Evolutionary conservation across 371 early-diverging fungal genomes (phyloP).

Genomic region (Mortierella sp.): DNA sequence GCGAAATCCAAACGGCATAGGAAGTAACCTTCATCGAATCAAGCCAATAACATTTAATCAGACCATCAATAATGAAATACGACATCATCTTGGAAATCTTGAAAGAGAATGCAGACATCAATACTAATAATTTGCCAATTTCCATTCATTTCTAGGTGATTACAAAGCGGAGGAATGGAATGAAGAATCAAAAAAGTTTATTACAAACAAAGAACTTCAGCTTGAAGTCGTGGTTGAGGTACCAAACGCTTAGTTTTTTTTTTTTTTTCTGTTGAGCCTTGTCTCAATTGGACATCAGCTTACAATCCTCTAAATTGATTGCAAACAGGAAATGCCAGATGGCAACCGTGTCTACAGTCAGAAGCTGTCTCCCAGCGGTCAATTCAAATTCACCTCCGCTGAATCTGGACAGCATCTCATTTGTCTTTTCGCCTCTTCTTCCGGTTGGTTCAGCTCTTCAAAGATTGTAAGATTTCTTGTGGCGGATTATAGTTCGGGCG

Average conservation of each 20-base stretch:
- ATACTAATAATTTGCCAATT: too few species aligned
- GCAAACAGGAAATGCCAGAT: slow-evolving; percentile 68
- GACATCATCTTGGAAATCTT: not conserved
- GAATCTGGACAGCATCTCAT: slow-evolving; percentile 91
- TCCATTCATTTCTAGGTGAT: slow-evolving; percentile 63
- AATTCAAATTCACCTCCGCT: slow-evolving; percentile 90
- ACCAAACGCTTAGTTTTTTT: not conserved
- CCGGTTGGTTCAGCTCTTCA: slow-evolving; percentile 65
- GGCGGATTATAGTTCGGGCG: too few species aligned
- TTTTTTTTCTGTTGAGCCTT: not conserved
- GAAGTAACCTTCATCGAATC: too few species aligned
- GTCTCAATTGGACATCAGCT: not conserved
- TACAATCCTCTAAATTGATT: not conserved
- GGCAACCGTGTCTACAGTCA: slow-evolving; percentile 76
- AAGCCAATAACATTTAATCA: too few species aligned
- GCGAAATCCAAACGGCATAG: too few species aligned
- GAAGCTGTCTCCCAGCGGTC: slow-evolving; percentile 78
- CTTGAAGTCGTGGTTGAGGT: slow-evolving; percentile 74
- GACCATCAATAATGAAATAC: too few species aligned
- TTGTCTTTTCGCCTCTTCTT: slow-evolving; percentile 77
- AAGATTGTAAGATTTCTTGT: slow-evolving; percentile 36
- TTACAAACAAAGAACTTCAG: slow-evolving; percentile 83
- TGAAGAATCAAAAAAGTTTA: slow-evolving; percentile 70
- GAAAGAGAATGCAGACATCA: not conserved
- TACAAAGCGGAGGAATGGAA: slow-evolving; percentile 87